phyloP scores from a whole-genome alignment of 768 basidiomycete species.

The Russula foetens region DNA sequence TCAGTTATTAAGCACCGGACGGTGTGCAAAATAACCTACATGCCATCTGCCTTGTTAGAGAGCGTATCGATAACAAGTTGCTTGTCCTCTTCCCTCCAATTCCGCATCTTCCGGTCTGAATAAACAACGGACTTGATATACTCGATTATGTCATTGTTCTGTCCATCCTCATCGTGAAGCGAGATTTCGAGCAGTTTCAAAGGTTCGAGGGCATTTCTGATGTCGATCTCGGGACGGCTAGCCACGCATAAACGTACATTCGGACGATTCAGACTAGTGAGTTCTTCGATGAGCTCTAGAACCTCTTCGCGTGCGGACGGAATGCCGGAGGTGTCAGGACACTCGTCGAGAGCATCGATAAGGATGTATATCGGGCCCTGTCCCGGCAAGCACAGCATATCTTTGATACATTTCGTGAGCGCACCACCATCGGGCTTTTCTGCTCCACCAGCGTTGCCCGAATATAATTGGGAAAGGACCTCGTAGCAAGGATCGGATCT shows the following conservation, averaged over 20 bases:
- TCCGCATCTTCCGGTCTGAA: neutral
- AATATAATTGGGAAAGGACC: neutral
- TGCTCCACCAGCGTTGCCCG: neutral
- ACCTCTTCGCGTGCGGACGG: neutral
- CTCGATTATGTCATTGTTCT: neutral
- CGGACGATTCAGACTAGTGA: neutral
- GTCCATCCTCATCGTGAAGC: neutral
- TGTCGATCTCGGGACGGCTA: constrained; percentile 2
- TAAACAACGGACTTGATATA: neutral
- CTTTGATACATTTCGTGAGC: neutral
- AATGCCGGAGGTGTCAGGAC: neutral
- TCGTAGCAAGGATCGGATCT: neutral
- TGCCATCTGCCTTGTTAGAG: neutral
- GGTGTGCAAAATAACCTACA: neutral
- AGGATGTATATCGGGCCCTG: neutral
- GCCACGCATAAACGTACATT: neutral
- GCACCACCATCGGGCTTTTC: neutral
- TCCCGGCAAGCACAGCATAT: neutral
- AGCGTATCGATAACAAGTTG: neutral
- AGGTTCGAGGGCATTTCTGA: neutral
- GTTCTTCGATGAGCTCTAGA: neutral
- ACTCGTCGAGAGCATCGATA: constrained; percentile 8
- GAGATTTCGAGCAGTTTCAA: neutral
- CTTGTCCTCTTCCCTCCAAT: neutral
- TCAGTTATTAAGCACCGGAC: neutral